Evolutionary conservation across 2,329 filamentous ascomycete genomes (phyloP), one percentile per base, ranked within the genome.

Genomic region (Colletotrichum somersetense): DNA sequence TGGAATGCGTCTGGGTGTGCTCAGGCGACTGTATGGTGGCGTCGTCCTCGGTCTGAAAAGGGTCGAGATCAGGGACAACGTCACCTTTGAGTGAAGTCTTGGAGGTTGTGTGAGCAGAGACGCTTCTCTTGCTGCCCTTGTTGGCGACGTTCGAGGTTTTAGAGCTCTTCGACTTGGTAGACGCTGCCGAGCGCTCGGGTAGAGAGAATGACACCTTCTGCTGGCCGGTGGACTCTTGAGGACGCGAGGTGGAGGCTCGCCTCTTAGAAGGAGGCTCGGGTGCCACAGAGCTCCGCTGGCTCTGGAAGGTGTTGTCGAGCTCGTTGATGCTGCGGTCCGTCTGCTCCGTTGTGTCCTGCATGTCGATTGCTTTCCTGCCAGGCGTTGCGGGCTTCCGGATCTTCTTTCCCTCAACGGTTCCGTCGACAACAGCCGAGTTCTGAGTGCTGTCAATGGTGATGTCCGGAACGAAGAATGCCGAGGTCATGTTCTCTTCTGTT

Each of bases 391-490:
- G 74, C 38, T 50, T 68, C 57, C 62, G 67, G 14, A 58, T 57
- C 33, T 57, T 72, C 30, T 74, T 68, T 55, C 53, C 64, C 10
- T 75, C 68, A 3, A 61, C 26, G 33, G 74, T 71, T 11, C 59
- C 62, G 33, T 75, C 72, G 12, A 72, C 50, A 50, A 67, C 75
- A 30, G 73, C 68, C 63, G 73, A 74, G 69, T 77, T 78, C 70
- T 84, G 80, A 66, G 84, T 83, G 5, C 80, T 82, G 67, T 87
- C 84, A 44, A 89, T 81, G 2, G 88, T 89, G 73, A 89, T 89
- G 73, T 90, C 88, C 30, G 88, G 87, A 68, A 89, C 81, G 75
- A 89, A 88, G 75, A 89, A 86, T 4, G 86, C 88, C 7, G 88
- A 89, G 0, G 88, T 89, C 85, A 89, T 88, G 74, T 89, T 88